Percentiles rank a stretch among this genome's conserved stretches.
Conservation (phyloP, 768 basidiomycete genomes). For the Pleurotus cornucopiae region DNA sequence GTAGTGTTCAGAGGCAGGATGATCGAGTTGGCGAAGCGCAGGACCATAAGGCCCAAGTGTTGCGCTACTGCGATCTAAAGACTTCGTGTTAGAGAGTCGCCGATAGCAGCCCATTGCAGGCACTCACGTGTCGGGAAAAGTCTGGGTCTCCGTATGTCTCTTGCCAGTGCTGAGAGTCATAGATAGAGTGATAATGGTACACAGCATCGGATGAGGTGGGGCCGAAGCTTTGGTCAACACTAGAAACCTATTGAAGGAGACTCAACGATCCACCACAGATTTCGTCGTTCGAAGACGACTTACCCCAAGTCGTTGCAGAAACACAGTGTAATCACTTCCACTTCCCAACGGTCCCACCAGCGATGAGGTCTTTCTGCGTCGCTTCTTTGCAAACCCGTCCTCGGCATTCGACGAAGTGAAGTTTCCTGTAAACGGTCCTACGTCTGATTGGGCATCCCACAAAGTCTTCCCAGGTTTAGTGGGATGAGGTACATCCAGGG, state of each 20-base stretch:
- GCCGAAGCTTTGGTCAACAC: constrained; percentile 16
- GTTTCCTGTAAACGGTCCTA: constrained; percentile 42
- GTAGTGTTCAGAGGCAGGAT: constrained; percentile 75
- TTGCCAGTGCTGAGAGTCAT: constrained; percentile 71
- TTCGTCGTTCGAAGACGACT: constrained; percentile 8
- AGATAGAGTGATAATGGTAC: constrained; percentile 79
- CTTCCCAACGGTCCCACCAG: constrained; percentile 64
- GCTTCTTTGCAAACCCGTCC: constrained; percentile 24
- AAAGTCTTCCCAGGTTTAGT: constrained; percentile 58
- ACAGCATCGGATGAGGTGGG: constrained; percentile 46
- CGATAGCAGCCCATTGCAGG: not conserved
- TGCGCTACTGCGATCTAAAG: constrained; percentile 62
- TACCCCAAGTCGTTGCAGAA: constrained; percentile 71
- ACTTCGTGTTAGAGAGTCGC: not conserved
- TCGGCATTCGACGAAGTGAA: not conserved
- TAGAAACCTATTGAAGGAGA: constrained; percentile 16
- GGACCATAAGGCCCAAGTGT: constrained; percentile 56
- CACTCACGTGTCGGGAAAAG: constrained; percentile 66
- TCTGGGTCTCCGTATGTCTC: constrained; percentile 73
- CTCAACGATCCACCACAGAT: too few relatives aligned
- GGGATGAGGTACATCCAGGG: constrained; percentile 72
- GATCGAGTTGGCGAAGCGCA: constrained; percentile 62
- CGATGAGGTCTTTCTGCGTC: constrained; percentile 15
- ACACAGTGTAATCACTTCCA: constrained; percentile 90
- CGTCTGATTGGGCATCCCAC: constrained; percentile 73